Conservation (phyloP, 805 yeast genomes). For the Nakazawaea peltata region DNA sequence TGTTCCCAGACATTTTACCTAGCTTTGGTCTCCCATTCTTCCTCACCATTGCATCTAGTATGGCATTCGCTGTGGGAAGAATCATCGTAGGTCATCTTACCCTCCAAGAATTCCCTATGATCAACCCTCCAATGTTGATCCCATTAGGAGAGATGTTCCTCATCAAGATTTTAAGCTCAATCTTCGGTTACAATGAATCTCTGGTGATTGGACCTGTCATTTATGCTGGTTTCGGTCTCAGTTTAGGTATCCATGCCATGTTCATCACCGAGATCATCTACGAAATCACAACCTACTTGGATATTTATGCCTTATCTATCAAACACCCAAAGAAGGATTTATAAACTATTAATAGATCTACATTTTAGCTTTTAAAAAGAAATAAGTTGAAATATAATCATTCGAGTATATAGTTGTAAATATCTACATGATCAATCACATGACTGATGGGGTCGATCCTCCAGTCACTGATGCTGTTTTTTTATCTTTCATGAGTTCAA, state of each 20-base stretch:
- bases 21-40: constrained; percentile 46
- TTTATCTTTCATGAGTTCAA: too few relatives aligned
- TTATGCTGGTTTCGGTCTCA: constrained; percentile 61
- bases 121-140: constrained; percentile 62
- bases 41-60: constrained; percentile 61
- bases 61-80: constrained; percentile 87
- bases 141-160: constrained; percentile 43
- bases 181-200: constrained; percentile 31
- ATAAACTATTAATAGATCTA: not conserved
- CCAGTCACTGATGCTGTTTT: too few relatives aligned
- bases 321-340: constrained; percentile 57
- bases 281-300: constrained; percentile 73
- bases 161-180: constrained; percentile 24
- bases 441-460: too few relatives aligned
- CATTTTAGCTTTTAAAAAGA: not conserved
- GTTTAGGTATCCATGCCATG: constrained; percentile 60
- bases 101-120: constrained; percentile 63
- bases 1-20: constrained; percentile 44
- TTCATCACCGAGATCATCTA: constrained; percentile 73
- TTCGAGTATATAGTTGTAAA: too few relatives aligned
- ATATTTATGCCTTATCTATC: constrained; percentile 77
- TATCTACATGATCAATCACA: too few relatives aligned
- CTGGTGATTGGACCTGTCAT: constrained; percentile 41
- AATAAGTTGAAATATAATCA: too few relatives aligned
- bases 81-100: constrained; percentile 85